Evolutionary conservation across 805 yeast species (phyloP), one percentile per base, ranked within the genome.

Genomic region (Teunomyces aglyptinius): DNA sequence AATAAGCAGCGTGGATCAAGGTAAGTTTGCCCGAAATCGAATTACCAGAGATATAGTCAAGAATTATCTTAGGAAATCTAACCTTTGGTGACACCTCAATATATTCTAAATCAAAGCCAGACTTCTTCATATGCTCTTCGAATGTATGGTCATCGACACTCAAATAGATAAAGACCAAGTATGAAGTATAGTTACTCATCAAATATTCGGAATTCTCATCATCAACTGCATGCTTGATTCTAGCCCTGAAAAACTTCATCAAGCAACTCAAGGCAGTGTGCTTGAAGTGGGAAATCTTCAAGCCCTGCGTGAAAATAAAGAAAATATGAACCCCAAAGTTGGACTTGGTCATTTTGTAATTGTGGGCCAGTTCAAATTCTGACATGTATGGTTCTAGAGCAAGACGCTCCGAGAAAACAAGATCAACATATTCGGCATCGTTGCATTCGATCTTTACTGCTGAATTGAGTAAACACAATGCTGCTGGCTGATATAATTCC

Each of bases 231-330:
- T 43, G 76, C 26, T 54, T 56, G 47, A 68, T 73, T 50, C 83
- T 65, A 15, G 72, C 63, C 18, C 65, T 64, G 57, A 80, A 74
- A 19, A 80, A 60, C 0, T 63, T 56, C 41, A 67, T 69, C 53
- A 84, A 56, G 19, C 78, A 68, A 1, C 64, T 66, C 28, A 79
- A 57, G 0, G 87, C 76, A 2, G 73, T 65, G 7, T 72, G 75
- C 47, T 76, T 77, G 16, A 83, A 70, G 46, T 78, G 81, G 6
- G 89, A 81, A 6, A 80, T 63, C 31, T 78, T 75, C 34, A 85
- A 61, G 0, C 91, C 92, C 56, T 77, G 82, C 3, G 78, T 68
- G 15, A 80, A 63, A 16, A 77, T 56, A 38, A 70, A 67, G 26
- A 80, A 60, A 29, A 85, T 58, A 15, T 80, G 69, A 24, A 73